Conservation (phyloP, 345 rosid species). For the Mangifera indica region DNA sequence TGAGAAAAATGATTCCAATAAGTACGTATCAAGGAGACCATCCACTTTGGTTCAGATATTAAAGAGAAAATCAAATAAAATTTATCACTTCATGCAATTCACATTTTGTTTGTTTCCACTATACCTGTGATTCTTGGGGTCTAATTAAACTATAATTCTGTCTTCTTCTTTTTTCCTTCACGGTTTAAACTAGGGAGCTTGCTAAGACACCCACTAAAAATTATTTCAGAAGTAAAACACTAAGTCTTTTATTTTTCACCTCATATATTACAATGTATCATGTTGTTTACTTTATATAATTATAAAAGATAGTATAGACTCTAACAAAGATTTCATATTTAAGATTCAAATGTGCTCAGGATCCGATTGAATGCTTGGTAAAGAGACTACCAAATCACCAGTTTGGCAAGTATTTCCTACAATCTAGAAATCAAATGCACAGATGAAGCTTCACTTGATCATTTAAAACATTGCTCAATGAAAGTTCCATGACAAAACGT, state of each 20-base stretch:
- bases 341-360: neutral
- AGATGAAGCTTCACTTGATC: neutral
- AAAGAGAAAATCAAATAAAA: neutral
- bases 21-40: neutral
- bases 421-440: constrained; percentile 11
- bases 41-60: neutral
- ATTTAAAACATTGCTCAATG: neutral
- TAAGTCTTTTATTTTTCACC: neutral
- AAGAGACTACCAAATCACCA: neutral
- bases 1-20: neutral
- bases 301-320: neutral
- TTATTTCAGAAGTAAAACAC: neutral
- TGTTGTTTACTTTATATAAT: neutral
- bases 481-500: constrained; percentile 2
- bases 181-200: neutral
- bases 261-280: neutral
- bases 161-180: no score
- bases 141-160: neutral
- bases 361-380: neutral
- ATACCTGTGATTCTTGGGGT: neutral
- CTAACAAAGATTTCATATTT: neutral
- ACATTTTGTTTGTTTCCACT: neutral
- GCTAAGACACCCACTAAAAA: neutral
- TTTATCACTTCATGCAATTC: neutral
- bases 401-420: neutral